phyloP scores from a whole-genome alignment of 2,329 filamentous ascomycete species.

The Penicillium sp. region DNA sequence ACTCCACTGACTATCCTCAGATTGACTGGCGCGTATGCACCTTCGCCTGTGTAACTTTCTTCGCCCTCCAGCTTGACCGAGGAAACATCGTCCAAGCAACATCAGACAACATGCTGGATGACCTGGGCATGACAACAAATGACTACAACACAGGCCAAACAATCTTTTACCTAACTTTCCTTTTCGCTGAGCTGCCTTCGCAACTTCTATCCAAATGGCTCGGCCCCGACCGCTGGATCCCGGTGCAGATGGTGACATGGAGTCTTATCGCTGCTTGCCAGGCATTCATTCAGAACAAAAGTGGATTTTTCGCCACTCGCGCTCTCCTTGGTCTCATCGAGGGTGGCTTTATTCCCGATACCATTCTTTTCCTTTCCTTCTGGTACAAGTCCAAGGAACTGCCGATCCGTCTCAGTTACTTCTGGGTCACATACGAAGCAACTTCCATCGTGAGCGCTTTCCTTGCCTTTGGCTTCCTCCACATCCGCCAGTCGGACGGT shows the following conservation, averaged over 20 bases:
- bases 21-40: slow-evolving; percentile 46
- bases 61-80: slow-evolving; percentile 64
- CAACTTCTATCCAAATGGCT: slow-evolving; percentile 62
- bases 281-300: slow-evolving; percentile 51
- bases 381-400: slow-evolving; percentile 74
- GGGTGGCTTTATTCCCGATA: slow-evolving; percentile 55
- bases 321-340: slow-evolving; percentile 53
- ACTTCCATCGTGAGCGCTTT: slow-evolving; percentile 51
- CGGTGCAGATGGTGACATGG: slow-evolving; percentile 59
- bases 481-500: slow-evolving; percentile 38
- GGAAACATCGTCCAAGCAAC: slow-evolving; percentile 64
- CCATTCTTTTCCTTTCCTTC: slow-evolving; percentile 65
- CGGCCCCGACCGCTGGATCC: slow-evolving; percentile 62
- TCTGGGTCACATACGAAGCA: slow-evolving; percentile 66
- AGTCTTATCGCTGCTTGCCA: slow-evolving; percentile 55
- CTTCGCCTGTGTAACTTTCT: slow-evolving; percentile 61
- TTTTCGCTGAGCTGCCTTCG: slow-evolving; percentile 59
- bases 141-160: slow-evolving; percentile 48
- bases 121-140: slow-evolving; percentile 51
- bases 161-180: slow-evolving; percentile 38
- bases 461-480: slow-evolving; percentile 48
- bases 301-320: slow-evolving; percentile 45
- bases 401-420: slow-evolving; percentile 65
- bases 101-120: slow-evolving; percentile 60
- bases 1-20: slow-evolving; percentile 19